Base-by-base conservation (phyloP, 805 yeast genomes). In the Maudiozyma saulgeensis region DNA sequence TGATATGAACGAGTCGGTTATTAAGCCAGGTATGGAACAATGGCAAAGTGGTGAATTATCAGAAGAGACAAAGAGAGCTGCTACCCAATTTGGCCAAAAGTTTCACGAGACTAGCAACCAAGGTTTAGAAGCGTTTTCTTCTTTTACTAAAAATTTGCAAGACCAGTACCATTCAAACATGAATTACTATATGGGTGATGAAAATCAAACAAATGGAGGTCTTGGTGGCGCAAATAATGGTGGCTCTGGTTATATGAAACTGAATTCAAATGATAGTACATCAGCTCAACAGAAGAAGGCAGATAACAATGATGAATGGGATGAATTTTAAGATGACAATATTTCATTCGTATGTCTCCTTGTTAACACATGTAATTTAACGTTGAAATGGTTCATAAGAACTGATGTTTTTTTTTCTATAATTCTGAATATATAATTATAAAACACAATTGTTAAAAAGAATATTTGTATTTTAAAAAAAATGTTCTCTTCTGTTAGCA, bases 11-110 rank as follows among this genome's bases (percentile, higher is more conserved):
- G 95, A 90, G 59, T 69, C 81, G 8, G 96, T 89, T 46, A 89
- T 93, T 56, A 87, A 87, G 63, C 99, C 99, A n/a, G 81, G 93
- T 43, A 76, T 88, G 63, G 81, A 81, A 62, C 89, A 85, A 61
- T 74, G 93, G 57, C 79, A 82, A 38, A 56, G 60, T 7, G 80
- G 86, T 53, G 98, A 93, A 51, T 67, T 87, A 42, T 80, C 95
- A 23, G 72, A 69, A 49, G 95, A 88, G 61, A 93, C 98, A 4
- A 81, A 78, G 54, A 79, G 88, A 57, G 98, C 98, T n/a, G 87
- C 95, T 78, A 83, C 87, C 51, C 97, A 93, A 72, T 93, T 91
- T 70, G 96, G 97, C 44, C 95, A 87, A 63, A 88, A 82, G 62
- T 85, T 91, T 71, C 95, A 86, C 64, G 95, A 89, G 55, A 87